Evolutionary conservation across 257 asterid species (phyloP), one percentile per base, ranked within the genome.

Genomic region (Scutellaria galericulata): DNA sequence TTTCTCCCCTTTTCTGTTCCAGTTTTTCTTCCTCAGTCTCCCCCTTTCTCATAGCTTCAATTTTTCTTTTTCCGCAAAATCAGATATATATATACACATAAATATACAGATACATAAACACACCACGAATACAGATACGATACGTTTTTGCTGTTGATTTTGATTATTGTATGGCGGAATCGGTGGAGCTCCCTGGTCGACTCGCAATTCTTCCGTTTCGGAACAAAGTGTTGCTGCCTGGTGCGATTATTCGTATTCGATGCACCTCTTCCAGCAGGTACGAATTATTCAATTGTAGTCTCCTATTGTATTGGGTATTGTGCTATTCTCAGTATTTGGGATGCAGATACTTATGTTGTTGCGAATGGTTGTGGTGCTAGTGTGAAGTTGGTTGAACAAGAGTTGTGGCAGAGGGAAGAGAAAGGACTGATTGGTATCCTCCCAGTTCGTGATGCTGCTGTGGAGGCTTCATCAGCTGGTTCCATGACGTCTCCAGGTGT

Each of bases 341-440:
- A 18, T 57, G 63, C 13, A 57, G 13, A 60, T 66, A 64, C 53
- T 63, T 47, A 37, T 56, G 64, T 56, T 47, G 4, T 64, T 68
- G 73, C 39, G 71, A 15, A 52, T 70, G 48, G 22, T 78, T 70
- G 45, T 72, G 77, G 48, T 70, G 69, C 52, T 78, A 95, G 99
- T 81, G 98, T 95, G 71, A 95, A 92, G 83, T 78, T 95, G 87
- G 99, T 95, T 59, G 97, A 95, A 75, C 99, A 95, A 76, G 99
- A 95, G 78, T 78, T 95, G 71, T 95, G 99, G 98, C 98, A 95
- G 89, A 90, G 98, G 83, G 99, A 95, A 73, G 99, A 89, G 83
- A 92, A 92, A 81, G 99, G 99, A 27, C 74, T 95, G 27, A 92
- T 92, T 61, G 99, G 99, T 66, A 88, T 95, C 84, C 86, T 95